Evolutionary conservation across 2,329 filamentous ascomycete species (phyloP).

Genomic region (Neofusicoccum laricinum): DNA sequence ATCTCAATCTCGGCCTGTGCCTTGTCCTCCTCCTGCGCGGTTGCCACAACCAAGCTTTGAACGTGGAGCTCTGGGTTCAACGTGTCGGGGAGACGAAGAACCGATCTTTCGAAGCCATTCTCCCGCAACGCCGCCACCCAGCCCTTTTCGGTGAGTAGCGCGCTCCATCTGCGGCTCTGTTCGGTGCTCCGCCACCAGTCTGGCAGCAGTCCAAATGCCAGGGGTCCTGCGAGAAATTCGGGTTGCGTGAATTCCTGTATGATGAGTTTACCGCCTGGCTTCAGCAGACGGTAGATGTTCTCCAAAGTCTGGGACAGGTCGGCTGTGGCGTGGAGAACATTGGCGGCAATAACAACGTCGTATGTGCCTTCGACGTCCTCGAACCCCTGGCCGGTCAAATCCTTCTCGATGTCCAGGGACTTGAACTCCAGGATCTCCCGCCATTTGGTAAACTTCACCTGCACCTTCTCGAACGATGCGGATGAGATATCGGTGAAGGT

Average conservation of each 20-base stretch:
- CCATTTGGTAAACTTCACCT: constrained; percentile 15
- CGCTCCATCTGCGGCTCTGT: neutral
- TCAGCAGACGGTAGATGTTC: constrained; percentile 22
- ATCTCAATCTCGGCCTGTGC: neutral
- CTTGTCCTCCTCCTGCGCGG: neutral
- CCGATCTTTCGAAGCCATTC: neutral
- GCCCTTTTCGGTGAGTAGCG: neutral
- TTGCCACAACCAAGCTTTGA: constrained; percentile 1
- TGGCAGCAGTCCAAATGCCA: constrained; percentile 2
- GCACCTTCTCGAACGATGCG: constrained; percentile 20
- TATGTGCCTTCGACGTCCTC: constrained; percentile 18
- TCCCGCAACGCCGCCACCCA: constrained; percentile 1
- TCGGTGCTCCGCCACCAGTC: constrained; percentile 19
- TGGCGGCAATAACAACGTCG: constrained; percentile 15
- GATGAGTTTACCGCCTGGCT: constrained; percentile 45
- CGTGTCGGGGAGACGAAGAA: neutral
- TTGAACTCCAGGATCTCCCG: neutral
- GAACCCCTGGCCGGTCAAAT: constrained; percentile 15
- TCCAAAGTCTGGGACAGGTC: constrained; percentile 18
- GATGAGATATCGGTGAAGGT: constrained; percentile 25
- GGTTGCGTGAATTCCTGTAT: constrained; percentile 19
- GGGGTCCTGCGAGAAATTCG: neutral
- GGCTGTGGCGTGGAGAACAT: constrained; percentile 18
- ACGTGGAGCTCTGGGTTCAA: constrained; percentile 3
- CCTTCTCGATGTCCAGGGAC: constrained; percentile 16